These are phyloP conservation scores for Nothomitra cinnamomea DNA, from an alignment of 2,329 filamentous ascomycete genomes.

Conservation along the genomic window DNA sequence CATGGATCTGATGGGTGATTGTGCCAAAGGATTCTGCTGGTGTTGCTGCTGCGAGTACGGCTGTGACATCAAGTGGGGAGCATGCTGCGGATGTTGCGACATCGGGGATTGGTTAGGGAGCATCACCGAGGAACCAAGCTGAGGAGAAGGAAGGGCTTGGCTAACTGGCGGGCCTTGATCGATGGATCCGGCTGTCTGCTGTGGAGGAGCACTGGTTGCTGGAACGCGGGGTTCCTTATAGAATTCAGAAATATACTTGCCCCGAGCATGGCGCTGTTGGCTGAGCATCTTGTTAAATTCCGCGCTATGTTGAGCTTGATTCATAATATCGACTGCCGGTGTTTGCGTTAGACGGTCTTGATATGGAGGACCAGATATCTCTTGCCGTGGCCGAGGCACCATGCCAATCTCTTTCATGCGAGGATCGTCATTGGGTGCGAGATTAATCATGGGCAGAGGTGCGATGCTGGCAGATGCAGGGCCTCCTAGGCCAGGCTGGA, in stretches of 20 bases:
- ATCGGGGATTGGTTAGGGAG: slow-evolving; percentile 1
- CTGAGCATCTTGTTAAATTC: slow-evolving; percentile 81
- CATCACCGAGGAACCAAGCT: slow-evolving; percentile 9
- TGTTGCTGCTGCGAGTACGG: slow-evolving; percentile 56
- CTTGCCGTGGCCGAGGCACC: slow-evolving; percentile 74
- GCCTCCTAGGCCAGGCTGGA: slow-evolving; percentile 58
- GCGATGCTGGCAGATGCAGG: slow-evolving; percentile 44
- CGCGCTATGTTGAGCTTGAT: slow-evolving; percentile 73
- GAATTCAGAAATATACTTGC: slow-evolving; percentile 61
- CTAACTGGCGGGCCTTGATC: slow-evolving; percentile 1
- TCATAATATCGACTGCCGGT: slow-evolving; percentile 60
- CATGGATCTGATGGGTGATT: slow-evolving; percentile 56
- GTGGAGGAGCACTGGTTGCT: slow-evolving; percentile 39
- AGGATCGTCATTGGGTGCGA: slow-evolving; percentile 60
- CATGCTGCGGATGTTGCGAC: background rate
- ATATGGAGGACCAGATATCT: slow-evolving; percentile 74
- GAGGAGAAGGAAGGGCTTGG: slow-evolving; percentile 30
- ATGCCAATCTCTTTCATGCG: slow-evolving; percentile 67
- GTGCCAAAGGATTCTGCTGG: slow-evolving; percentile 52
- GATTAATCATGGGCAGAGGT: slow-evolving; percentile 71
- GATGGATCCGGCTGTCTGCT: slow-evolving; percentile 8
- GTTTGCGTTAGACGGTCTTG: slow-evolving; percentile 70
- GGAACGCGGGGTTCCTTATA: slow-evolving; percentile 62
- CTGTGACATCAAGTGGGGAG: slow-evolving; percentile 18
- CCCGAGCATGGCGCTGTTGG: slow-evolving; percentile 61